Percentiles rank a stretch among this genome's conserved stretches.
Conservation (phyloP, 106 monocot species). For the Dendrobium chrysotoxum region DNA sequence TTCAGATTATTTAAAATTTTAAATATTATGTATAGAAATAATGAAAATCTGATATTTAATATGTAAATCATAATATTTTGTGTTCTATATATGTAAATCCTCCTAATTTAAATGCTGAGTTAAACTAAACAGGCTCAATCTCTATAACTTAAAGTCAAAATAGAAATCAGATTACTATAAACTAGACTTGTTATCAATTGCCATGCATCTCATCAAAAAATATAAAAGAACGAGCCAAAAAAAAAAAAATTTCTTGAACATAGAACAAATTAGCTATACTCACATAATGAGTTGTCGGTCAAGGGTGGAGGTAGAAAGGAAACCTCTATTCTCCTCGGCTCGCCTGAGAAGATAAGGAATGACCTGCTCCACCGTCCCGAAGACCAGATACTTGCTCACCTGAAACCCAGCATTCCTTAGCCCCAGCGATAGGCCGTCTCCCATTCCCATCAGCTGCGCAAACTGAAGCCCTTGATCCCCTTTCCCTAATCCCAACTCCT, state of each 20-base stretch:
- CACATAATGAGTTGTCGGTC: conserved; percentile 48
- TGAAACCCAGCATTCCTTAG: conserved; percentile 78
- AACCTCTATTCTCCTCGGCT: conserved; percentile 89
- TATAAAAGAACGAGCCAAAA: neutral
- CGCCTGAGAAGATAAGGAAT: conserved; percentile 85
- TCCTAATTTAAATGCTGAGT: too few species aligned
- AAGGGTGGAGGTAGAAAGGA: conserved; percentile 59
- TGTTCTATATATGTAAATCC: too few species aligned
- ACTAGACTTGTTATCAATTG: too few species aligned
- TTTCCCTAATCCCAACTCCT: conserved; percentile 58
- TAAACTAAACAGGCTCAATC: too few species aligned
- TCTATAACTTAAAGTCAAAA: too few species aligned
- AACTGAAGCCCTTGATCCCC: conserved; percentile 61
- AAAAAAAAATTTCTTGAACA: neutral
- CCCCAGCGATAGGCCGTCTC: conserved; percentile 68
- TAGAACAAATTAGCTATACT: neutral
- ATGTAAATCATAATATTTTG: too few species aligned
- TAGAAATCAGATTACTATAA: too few species aligned
- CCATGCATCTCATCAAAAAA: too few species aligned
- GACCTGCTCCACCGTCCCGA: conserved; percentile 80
- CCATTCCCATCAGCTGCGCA: conserved; percentile 96
- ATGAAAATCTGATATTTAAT: too few species aligned
- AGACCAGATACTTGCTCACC: conserved; percentile 91
- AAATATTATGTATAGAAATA: too few species aligned
- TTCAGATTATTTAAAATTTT: too few species aligned